These are phyloP conservation scores for Betula pendula DNA, from an alignment of 306 rosid genomes.

Conservation along the genomic window DNA sequence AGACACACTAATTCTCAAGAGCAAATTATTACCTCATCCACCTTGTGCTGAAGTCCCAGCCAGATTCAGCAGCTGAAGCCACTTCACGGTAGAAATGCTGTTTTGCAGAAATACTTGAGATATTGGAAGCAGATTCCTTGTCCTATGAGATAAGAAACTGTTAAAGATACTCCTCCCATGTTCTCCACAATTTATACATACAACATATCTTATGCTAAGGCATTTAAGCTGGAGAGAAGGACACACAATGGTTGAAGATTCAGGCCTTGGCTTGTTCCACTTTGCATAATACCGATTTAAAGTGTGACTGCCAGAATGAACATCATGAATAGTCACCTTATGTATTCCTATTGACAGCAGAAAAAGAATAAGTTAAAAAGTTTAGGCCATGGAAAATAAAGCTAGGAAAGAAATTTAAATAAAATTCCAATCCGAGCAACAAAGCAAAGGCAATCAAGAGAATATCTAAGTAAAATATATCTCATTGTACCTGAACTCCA, in stretches of 20 bases:
- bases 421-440: constrained; percentile 5
- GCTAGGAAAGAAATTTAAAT: constrained; percentile 19
- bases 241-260: constrained; percentile 63
- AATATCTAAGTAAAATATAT: constrained; percentile 14
- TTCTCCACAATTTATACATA: constrained; percentile 21
- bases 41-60: constrained; percentile 96
- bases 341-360: constrained; percentile 60
- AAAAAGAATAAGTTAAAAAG: constrained; percentile 18
- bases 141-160: constrained; percentile 46
- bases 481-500: constrained; percentile 81
- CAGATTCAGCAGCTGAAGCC: constrained; percentile 84
- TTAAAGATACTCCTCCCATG: constrained; percentile 5
- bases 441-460: constrained; percentile 2
- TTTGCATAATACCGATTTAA: constrained; percentile 77
- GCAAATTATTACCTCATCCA: constrained; percentile 73
- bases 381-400: neutral
- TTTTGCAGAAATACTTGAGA: constrained; percentile 49
- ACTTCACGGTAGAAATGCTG: constrained; percentile 62
- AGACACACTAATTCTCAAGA: constrained; percentile 12
- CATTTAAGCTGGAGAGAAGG: constrained; percentile 11
- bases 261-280: constrained; percentile 95
- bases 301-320: constrained; percentile 49
- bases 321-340: constrained; percentile 55
- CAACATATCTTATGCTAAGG: constrained; percentile 9
- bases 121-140: constrained; percentile 64